Evolutionary conservation across 805 yeast species (phyloP).

Genomic region (Saturnispora hagleri): DNA sequence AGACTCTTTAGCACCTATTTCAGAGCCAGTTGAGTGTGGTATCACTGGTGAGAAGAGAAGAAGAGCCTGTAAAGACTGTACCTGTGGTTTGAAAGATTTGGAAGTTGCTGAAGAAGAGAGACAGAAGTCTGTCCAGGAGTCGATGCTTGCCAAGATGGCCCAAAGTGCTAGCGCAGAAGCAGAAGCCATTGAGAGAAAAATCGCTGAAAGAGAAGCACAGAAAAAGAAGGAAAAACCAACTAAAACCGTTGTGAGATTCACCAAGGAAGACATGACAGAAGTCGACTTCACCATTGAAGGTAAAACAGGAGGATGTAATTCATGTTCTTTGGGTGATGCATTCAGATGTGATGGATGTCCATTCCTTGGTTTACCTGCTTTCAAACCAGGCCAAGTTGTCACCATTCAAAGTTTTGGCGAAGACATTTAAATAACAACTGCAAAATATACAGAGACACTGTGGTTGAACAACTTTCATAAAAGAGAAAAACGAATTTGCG

Average conservation of each 20-base stretch:
- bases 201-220: conserved; percentile 23
- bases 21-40: conserved; percentile 49
- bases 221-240: conserved; percentile 8
- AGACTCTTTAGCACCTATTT: conserved; percentile 28
- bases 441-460: too few relatives aligned
- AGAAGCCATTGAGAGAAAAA: conserved; percentile 41
- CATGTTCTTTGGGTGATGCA: conserved; percentile 96
- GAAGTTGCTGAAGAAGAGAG: conserved; percentile 56
- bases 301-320: conserved; percentile 94
- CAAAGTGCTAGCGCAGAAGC: conserved; percentile 46
- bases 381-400: conserved; percentile 92
- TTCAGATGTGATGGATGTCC: conserved; percentile 99
- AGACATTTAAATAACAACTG: conserved; percentile 40
- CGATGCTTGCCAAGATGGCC: conserved; percentile 39
- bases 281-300: conserved; percentile 95
- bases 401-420: conserved; percentile 68
- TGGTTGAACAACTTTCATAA: too few relatives aligned
- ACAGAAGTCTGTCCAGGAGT: conserved; percentile 36
- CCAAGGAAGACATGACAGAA: conserved; percentile 69
- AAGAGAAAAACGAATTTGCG: not conserved
- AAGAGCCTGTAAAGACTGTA: conserved; percentile 96
- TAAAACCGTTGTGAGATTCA: conserved; percentile 36
- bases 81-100: conserved; percentile 89
- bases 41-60: conserved; percentile 52
- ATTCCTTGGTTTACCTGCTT: conserved; percentile 92